A percentile compares a stretch with the other conserved stretches of the same genome.
Evolutionary conservation across 768 basidiomycete species (phyloP).

Genomic region (Boletus bicolor): DNA sequence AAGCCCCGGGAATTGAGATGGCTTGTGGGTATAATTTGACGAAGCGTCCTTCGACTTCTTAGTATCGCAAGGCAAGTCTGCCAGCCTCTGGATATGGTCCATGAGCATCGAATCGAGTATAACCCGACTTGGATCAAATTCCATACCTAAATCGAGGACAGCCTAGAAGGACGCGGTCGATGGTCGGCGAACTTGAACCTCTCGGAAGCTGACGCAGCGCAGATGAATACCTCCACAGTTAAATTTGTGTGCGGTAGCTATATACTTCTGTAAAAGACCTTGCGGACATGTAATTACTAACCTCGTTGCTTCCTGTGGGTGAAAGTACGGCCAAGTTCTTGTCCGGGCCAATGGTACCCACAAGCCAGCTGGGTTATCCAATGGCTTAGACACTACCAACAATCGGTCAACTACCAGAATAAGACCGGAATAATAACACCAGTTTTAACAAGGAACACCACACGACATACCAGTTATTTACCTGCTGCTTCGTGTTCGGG

Average conservation of each 20-base stretch:
- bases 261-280: neutral
- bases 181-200: neutral
- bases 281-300: neutral
- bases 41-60: neutral
- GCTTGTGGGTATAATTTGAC: neutral
- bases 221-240: neutral
- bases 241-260: neutral
- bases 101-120: neutral
- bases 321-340: neutral
- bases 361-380: neutral
- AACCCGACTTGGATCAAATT: neutral
- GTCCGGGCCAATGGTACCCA: neutral
- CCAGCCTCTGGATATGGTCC: neutral
- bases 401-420: neutral
- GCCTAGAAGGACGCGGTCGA: neutral
- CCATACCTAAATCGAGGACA: neutral
- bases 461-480: neutral
- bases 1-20: neutral
- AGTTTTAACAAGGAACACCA: neutral
- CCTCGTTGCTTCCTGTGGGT: neutral
- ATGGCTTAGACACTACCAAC: neutral
- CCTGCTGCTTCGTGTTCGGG: neutral
- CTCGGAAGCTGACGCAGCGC: neutral
- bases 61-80: neutral
- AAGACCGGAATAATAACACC: neutral